These are phyloP conservation scores for Ajuga chamaepitys DNA, from an alignment of 257 asterid genomes.

Conservation along the genomic window DNA sequence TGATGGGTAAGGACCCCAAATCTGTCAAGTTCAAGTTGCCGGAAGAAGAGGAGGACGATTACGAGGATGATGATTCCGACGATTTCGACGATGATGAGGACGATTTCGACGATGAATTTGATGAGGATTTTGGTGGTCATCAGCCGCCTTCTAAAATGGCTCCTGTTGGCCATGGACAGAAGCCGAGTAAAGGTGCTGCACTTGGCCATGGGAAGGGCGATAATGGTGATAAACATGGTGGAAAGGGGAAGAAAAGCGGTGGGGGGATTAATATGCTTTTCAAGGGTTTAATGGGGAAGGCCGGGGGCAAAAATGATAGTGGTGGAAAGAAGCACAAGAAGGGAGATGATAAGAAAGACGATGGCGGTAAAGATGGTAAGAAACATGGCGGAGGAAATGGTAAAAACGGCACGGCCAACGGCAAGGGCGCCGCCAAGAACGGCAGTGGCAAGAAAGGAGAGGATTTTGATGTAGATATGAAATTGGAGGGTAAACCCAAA, in stretches of 20 bases:
- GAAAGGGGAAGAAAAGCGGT: constrained; percentile 38
- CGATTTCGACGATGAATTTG: constrained; percentile 12
- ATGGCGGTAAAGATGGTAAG: constrained; percentile 25
- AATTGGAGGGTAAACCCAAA: constrained; percentile 28
- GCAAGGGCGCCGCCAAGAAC: constrained; percentile 15
- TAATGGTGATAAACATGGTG: constrained; percentile 21
- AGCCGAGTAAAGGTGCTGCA: constrained; percentile 21
- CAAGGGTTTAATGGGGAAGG: constrained; percentile 34
- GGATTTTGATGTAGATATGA: constrained; percentile 23
- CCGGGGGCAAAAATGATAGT: constrained; percentile 16
- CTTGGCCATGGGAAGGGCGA: constrained; percentile 23
- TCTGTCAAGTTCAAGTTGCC: constrained; percentile 53
- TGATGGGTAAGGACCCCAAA: constrained; percentile 44
- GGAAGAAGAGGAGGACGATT: constrained; percentile 27
- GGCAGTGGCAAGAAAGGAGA: constrained; percentile 40
- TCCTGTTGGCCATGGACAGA: constrained; percentile 10
- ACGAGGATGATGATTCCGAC: constrained; percentile 29
- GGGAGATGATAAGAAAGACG: constrained; percentile 28
- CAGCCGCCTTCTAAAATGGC: constrained; percentile 23
- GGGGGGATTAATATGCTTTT: constrained; percentile 29
- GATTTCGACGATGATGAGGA: constrained; percentile 10
- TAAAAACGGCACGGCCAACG: constrained; percentile 22
- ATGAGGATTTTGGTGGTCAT: constrained; percentile 22
- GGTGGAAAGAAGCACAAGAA: constrained; percentile 23
- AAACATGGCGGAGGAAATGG: constrained; percentile 24